Conservation (phyloP, 768 basidiomycete genomes). For the Russula griseocarnosa region DNA sequence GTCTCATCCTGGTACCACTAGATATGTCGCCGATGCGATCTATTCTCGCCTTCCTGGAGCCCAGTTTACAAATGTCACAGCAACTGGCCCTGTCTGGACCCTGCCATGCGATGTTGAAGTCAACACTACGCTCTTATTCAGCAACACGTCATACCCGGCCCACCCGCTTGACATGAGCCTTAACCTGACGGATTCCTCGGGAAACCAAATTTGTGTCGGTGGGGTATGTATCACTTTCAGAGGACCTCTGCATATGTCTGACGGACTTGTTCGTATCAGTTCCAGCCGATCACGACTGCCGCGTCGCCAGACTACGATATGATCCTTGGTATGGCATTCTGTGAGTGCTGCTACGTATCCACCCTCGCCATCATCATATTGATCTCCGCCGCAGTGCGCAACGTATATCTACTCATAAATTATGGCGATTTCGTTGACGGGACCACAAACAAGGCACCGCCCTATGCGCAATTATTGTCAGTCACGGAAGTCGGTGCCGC, state of each 20-base stretch:
- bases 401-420: conserved; percentile 59
- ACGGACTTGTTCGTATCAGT: conserved; percentile 39
- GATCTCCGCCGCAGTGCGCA: conserved; percentile 47
- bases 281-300: conserved; percentile 61
- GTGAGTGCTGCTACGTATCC: conserved; percentile 38
- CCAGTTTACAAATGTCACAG: conserved; percentile 40
- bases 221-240: conserved; percentile 38
- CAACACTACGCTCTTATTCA: conserved; percentile 62
- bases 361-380: background rate
- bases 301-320: conserved; percentile 53
- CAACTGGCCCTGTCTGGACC: conserved; percentile 50
- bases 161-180: conserved; percentile 60
- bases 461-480: conserved; percentile 62
- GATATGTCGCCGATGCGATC: conserved; percentile 54
- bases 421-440: conserved; percentile 58
- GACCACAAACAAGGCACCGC: conserved; percentile 38
- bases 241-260: background rate
- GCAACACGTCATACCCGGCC: conserved; percentile 52
- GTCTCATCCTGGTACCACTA: conserved; percentile 30
- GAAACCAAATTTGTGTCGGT: conserved; percentile 38
- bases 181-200: conserved; percentile 27
- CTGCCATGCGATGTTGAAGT: conserved; percentile 62
- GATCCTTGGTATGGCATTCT: conserved; percentile 70
- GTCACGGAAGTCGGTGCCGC: conserved; percentile 46
- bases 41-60: conserved; percentile 56